These are phyloP conservation scores for Prunus armeniaca DNA, from an alignment of 306 rosid species.

Conservation along the genomic window DNA sequence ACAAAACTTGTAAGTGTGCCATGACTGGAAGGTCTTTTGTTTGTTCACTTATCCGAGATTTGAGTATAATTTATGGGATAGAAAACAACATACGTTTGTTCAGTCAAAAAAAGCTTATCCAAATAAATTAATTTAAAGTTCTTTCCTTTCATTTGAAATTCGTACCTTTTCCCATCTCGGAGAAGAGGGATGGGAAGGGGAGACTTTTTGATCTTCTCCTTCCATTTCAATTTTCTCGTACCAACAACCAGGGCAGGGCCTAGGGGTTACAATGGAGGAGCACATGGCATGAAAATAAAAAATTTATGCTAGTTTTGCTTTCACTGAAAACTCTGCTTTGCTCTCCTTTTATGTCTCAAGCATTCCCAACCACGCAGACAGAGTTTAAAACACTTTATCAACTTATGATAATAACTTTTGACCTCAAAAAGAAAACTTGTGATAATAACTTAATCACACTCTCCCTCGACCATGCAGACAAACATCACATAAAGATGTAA, in stretches of 20 bases:
- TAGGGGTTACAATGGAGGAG: conserved; percentile 2
- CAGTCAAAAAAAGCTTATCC: too few relatives aligned
- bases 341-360: conserved; percentile 11
- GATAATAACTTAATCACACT: conserved; percentile 14
- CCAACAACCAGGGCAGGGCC: not conserved
- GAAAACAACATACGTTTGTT: too few relatives aligned
- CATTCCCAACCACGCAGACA: conserved; percentile 1
- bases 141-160: too few relatives aligned
- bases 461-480: not conserved
- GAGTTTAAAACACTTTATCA: not conserved
- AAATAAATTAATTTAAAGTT: too few relatives aligned
- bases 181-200: too few relatives aligned
- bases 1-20: too few relatives aligned
- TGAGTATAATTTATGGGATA: too few relatives aligned
- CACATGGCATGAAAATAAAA: conserved; percentile 13
- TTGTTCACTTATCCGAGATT: too few relatives aligned
- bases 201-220: not conserved
- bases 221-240: not conserved
- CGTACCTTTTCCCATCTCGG: too few relatives aligned
- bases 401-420: not conserved
- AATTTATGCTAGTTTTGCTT: conserved; percentile 9
- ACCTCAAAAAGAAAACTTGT: too few relatives aligned
- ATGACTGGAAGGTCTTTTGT: too few relatives aligned
- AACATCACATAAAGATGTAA: conserved; percentile 4
- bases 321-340: conserved; percentile 21